Conservation (phyloP, 176 grass and related monocot genomes). For the Pontederia paniculata region DNA sequence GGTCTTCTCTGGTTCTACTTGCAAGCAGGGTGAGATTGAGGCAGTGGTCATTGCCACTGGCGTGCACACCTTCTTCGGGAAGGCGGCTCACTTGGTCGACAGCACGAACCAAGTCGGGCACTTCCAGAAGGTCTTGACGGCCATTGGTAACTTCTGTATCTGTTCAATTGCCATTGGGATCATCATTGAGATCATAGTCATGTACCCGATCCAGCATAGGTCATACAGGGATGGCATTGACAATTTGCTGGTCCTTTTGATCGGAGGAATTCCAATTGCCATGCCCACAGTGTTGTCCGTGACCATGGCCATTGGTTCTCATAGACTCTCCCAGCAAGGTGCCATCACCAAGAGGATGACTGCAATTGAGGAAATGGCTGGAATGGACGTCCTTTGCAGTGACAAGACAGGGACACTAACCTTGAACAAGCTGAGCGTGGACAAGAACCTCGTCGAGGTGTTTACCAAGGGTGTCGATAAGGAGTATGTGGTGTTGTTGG, state of each 20-base stretch:
- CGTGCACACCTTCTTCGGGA: constrained; percentile 98
- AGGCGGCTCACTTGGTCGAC: constrained; percentile 97
- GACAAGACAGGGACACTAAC: constrained; percentile 13
- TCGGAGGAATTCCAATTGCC: constrained; percentile 14
- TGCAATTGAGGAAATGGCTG: constrained; percentile 12
- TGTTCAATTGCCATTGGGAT: constrained; percentile 86
- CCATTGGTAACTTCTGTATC: constrained; percentile 98
- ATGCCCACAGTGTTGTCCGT: constrained; percentile 12
- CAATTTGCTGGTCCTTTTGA: constrained; percentile 13
- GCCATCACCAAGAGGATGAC: constrained; percentile 19
- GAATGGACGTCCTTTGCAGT: constrained; percentile 19
- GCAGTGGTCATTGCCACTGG: constrained; percentile 99
- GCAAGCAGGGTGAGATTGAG: constrained; percentile 96
- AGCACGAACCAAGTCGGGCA: constrained; percentile 96
- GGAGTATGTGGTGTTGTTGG: constrained; percentile 6
- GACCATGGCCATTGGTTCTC: constrained; percentile 13
- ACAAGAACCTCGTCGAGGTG: constrained; percentile 9
- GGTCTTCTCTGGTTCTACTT: constrained; percentile 87
- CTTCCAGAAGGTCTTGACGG: constrained; percentile 90
- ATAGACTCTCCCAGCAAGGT: constrained; percentile 8
- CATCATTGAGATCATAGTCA: constrained; percentile 87
- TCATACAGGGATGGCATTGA: constrained; percentile 65
- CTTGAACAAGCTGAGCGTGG: constrained; percentile 10
- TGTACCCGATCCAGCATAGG: constrained; percentile 91
- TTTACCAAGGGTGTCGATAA: constrained; percentile 4